Percentiles rank a stretch among this genome's conserved stretches.
phyloP scores from a whole-genome alignment of 805 yeast genomes.

The Metschnikowia proteae region DNA sequence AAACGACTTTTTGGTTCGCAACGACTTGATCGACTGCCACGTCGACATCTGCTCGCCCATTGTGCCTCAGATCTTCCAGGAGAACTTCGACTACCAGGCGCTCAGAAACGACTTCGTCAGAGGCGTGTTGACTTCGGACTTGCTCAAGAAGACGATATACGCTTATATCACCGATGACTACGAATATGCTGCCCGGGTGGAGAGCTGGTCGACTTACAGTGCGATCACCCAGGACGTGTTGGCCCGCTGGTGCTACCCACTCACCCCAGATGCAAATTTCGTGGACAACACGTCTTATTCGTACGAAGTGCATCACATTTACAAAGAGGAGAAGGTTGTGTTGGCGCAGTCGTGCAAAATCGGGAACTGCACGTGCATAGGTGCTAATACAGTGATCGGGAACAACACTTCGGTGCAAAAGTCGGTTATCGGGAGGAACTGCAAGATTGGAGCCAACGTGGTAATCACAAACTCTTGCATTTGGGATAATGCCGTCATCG shows the following conservation, averaged over 20 bases:
- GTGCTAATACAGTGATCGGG: slow-evolving; percentile 71
- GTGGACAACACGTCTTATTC: slow-evolving; percentile 63
- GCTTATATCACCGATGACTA: slow-evolving; percentile 76
- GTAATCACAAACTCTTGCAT: slow-evolving; percentile 69
- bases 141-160: slow-evolving; percentile 85
- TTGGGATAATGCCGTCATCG: slow-evolving; percentile 80
- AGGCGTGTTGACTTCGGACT: slow-evolving; percentile 87
- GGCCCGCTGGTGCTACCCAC: slow-evolving; percentile 90
- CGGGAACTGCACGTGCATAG: slow-evolving; percentile 78
- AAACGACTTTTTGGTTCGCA: slow-evolving; percentile 71
- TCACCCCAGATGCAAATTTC: slow-evolving; percentile 82
- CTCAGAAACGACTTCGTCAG: slow-evolving; percentile 83
- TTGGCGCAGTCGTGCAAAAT: slow-evolving; percentile 91
- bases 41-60: slow-evolving; percentile 93
- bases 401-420: slow-evolving; percentile 63
- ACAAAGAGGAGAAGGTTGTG: slow-evolving; percentile 84
- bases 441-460: slow-evolving; percentile 79
- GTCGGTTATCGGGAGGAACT: slow-evolving; percentile 81
- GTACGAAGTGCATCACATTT: slow-evolving; percentile 80
- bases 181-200: slow-evolving; percentile 89
- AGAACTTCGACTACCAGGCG: slow-evolving; percentile 90
- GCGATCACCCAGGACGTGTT: slow-evolving; percentile 86
- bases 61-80: slow-evolving; percentile 93
- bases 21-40: slow-evolving; percentile 93
- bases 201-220: slow-evolving; percentile 89